A percentile compares a stretch with the other conserved stretches of the same genome.
Conservation (phyloP, 495 filamentous ascomycete species). For the Parmelia sp. region DNA sequence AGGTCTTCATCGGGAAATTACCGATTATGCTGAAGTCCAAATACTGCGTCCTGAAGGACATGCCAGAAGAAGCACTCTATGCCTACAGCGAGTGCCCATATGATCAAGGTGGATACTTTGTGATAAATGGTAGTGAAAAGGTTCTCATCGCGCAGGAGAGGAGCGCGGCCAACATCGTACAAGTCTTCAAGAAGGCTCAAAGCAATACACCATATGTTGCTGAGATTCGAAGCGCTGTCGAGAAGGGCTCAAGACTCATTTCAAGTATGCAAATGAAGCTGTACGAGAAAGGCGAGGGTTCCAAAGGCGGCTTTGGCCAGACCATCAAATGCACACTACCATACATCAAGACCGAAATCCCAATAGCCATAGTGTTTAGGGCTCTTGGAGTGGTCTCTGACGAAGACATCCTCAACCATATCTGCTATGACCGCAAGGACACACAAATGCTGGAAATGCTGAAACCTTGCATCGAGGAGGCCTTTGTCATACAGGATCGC, state of each 20-base stretch:
- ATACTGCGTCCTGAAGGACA: constrained; percentile 77
- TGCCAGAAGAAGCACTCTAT: constrained; percentile 75
- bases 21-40: constrained; percentile 97
- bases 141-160: constrained; percentile 97
- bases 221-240: constrained; percentile 91
- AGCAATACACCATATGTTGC: constrained; percentile 88
- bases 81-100: constrained; percentile 91
- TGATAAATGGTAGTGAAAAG: constrained; percentile 99
- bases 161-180: constrained; percentile 94
- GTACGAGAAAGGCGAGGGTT: constrained; percentile 71
- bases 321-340: constrained; percentile 84
- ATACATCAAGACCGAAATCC: constrained; percentile 89
- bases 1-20: constrained; percentile 84
- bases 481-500: constrained; percentile 89
- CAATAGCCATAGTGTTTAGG: constrained; percentile 89
- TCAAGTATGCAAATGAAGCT: constrained; percentile 85
- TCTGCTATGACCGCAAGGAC: constrained; percentile 92
- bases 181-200: constrained; percentile 94
- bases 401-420: constrained; percentile 95
- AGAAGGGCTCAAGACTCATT: constrained; percentile 90
- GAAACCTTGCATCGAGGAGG: constrained; percentile 93
- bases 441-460: constrained; percentile 96
- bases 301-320: constrained; percentile 71
- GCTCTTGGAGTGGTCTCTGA: constrained; percentile 95
- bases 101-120: constrained; percentile 96